These are phyloP conservation scores for Ramularia endophylla DNA, from an alignment of 2,329 filamentous ascomycete genomes.

Conservation along the genomic window DNA sequence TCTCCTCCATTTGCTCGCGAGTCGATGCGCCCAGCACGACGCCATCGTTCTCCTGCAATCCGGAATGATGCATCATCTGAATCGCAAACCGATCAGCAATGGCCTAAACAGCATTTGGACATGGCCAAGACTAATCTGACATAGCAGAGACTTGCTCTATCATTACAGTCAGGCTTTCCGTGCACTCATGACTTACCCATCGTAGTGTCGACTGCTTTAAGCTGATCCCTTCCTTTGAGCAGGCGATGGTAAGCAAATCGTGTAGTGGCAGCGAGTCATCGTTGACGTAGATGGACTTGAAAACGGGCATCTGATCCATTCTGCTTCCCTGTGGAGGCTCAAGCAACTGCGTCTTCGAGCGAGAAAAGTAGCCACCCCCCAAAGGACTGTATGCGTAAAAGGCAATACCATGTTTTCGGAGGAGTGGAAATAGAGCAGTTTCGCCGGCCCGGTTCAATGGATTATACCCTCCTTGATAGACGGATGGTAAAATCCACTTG, in stretches of 20 bases:
- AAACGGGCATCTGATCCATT: slow-evolving; percentile 28
- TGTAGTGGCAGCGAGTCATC: slow-evolving; percentile 40
- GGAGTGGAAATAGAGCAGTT: slow-evolving; percentile 34
- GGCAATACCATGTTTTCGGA: slow-evolving; percentile 37
- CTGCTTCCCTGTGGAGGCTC: slow-evolving; percentile 18
- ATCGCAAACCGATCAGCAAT: too few species aligned
- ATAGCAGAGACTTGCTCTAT: too few species aligned
- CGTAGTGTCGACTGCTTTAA: slow-evolving; percentile 40
- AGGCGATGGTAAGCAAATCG: slow-evolving; percentile 32
- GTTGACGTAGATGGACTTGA: slow-evolving; percentile 38
- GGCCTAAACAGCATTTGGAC: too few species aligned
- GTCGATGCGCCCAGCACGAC: slow-evolving; percentile 36
- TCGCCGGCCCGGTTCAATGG: slow-evolving; percentile 32
- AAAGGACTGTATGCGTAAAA: slow-evolving; percentile 40
- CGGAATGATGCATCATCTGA: slow-evolving; percentile 41
- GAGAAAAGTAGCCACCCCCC: slow-evolving; percentile 35
- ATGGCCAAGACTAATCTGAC: too few species aligned
- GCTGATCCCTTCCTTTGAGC: slow-evolving; percentile 35
- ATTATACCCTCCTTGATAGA: slow-evolving; percentile 45
- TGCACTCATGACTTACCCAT: too few species aligned
- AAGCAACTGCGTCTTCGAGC: slow-evolving; percentile 33
- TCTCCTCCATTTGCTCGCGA: slow-evolving; percentile 28
- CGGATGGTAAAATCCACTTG: slow-evolving; percentile 38
- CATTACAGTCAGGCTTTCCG: too few species aligned
- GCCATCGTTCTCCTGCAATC: slow-evolving; percentile 31